Conservation (phyloP, 164 flowering plant genomes). For the Aristolochia fimbriata region DNA sequence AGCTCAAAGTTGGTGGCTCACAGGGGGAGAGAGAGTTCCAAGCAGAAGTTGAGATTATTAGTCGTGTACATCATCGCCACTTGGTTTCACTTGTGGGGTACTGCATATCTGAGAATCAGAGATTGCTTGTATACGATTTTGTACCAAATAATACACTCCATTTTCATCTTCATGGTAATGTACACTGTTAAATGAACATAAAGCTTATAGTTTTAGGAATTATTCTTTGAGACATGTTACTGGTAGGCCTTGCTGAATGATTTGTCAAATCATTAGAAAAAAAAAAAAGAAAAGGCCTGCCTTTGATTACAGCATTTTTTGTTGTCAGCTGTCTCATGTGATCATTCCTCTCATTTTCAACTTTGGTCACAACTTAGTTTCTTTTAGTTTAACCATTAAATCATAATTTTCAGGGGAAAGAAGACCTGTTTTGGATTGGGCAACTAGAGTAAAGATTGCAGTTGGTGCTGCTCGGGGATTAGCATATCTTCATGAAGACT, state of each 20-base stretch:
- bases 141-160: constrained; percentile 74
- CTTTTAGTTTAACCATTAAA: not conserved
- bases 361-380: not conserved
- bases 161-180: constrained; percentile 86
- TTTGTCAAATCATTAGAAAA: not conserved
- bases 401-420: constrained; percentile 32
- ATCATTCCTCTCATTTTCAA: not conserved
- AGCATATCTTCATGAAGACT: constrained; percentile 90
- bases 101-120: constrained; percentile 57
- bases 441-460: constrained; percentile 57
- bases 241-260: not conserved
- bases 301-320: not conserved
- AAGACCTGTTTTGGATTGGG: constrained; percentile 64
- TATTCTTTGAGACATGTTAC: not conserved
- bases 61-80: constrained; percentile 79
- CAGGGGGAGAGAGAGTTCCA: constrained; percentile 87
- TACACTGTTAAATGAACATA: not conserved
- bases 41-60: constrained; percentile 70
- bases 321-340: not conserved
- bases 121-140: constrained; percentile 75
- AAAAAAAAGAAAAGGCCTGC: too few species aligned
- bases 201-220: not conserved
- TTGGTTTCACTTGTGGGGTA: constrained; percentile 89
- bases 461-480: constrained; percentile 90
- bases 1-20: constrained; percentile 69